phyloP scores from a whole-genome alignment of 108 stramenopile species.

The Fragilariopsis cylindrus region DNA sequence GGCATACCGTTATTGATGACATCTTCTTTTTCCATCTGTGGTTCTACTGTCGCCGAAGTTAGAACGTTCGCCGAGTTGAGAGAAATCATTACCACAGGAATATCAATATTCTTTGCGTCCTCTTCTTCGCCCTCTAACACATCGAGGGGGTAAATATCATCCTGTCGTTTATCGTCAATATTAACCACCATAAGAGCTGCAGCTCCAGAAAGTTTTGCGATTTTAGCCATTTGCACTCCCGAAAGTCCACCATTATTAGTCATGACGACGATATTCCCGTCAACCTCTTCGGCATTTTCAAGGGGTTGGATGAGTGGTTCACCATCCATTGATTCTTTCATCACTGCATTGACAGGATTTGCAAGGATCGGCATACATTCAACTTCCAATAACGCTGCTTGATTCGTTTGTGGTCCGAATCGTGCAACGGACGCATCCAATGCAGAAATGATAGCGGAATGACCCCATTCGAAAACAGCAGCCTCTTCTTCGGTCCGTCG shows the following conservation, averaged over 20 bases:
- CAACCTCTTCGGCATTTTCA: conserved; percentile 71
- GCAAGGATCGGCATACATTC: conserved; percentile 81
- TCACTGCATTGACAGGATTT: conserved; percentile 69
- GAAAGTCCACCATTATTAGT: conserved; percentile 69
- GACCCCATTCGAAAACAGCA: conserved; percentile 91
- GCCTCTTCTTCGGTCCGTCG: conserved; percentile 78
- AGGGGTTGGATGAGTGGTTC: conserved; percentile 21
- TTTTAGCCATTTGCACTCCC: conserved; percentile 76
- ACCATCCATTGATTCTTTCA: conserved; percentile 18
- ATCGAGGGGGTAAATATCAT: conserved; percentile 77
- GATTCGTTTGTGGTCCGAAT: conserved; percentile 86
- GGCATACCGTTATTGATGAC: conserved; percentile 58
- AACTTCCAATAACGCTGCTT: conserved; percentile 86
- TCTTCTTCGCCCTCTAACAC: conserved; percentile 51
- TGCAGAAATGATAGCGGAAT: conserved; percentile 87
- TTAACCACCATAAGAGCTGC: conserved; percentile 87
- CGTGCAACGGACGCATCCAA: conserved; percentile 82
- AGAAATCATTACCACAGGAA: conserved; percentile 89
- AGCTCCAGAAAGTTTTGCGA: conserved; percentile 81
- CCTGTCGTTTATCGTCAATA: conserved; percentile 72
- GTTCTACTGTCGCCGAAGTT: conserved; percentile 68
- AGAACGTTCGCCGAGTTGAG: conserved; percentile 83
- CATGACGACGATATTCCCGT: conserved; percentile 89
- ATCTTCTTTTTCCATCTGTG: conserved; percentile 47
- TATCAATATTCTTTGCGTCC: conserved; percentile 71